Evolutionary conservation across 805 yeast species (phyloP).

Genomic region (Nakazawaea wyomingensis): DNA sequence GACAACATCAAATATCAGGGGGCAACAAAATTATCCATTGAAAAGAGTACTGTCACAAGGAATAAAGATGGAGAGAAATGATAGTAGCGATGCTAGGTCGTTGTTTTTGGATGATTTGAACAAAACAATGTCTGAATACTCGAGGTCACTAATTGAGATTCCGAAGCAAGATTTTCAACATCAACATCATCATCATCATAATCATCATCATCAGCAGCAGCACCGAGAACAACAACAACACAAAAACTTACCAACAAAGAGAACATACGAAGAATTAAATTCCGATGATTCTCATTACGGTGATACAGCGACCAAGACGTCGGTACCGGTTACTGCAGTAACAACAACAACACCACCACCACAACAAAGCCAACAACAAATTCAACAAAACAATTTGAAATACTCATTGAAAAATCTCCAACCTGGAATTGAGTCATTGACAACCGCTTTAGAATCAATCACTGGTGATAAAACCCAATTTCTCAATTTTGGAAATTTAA

Average conservation of each 20-base stretch:
- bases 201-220: background rate
- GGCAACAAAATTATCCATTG: background rate
- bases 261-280: too few relatives aligned
- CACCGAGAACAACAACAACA: too few relatives aligned
- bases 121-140: background rate
- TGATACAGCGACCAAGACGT: too few relatives aligned
- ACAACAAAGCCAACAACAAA: too few relatives aligned
- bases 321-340: too few relatives aligned
- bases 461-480: conserved; percentile 4
- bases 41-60: background rate
- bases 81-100: background rate
- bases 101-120: conserved; percentile 1
- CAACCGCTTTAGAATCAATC: conserved; percentile 6
- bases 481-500: conserved; percentile 5
- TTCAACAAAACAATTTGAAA: too few relatives aligned
- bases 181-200: background rate
- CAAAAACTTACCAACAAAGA: too few relatives aligned
- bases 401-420: background rate
- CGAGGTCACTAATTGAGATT: background rate
- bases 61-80: background rate
- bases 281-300: too few relatives aligned
- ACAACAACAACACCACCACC: too few relatives aligned
- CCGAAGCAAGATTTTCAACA: background rate
- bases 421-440: conserved; percentile 9
- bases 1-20: background rate